These are phyloP conservation scores for Kwoniella shandongensis DNA, from an alignment of 768 basidiomycete species.

Conservation along the genomic window DNA sequence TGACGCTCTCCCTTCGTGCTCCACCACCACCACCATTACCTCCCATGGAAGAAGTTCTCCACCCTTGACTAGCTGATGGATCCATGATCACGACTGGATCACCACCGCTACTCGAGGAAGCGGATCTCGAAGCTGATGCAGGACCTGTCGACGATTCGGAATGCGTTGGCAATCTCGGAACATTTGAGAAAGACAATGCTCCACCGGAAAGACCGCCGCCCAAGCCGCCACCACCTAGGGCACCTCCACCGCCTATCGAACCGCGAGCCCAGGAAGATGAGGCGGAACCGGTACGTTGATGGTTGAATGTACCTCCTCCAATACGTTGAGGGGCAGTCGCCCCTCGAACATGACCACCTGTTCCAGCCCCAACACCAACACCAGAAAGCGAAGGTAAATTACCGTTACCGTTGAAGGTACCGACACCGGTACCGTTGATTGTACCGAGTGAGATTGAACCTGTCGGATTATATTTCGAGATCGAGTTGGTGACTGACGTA, in stretches of 20 bases:
- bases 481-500: slow-evolving; percentile 17
- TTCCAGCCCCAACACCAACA: neutral
- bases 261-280: slow-evolving; percentile 26
- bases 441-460: slow-evolving; percentile 18
- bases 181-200: slow-evolving; percentile 29
- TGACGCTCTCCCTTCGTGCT: slow-evolving; percentile 38
- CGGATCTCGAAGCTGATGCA: slow-evolving; percentile 12
- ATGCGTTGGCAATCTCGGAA: slow-evolving; percentile 35
- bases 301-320: slow-evolving; percentile 12
- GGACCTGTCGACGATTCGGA: slow-evolving; percentile 29
- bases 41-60: slow-evolving; percentile 4
- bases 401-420: slow-evolving; percentile 1
- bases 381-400: slow-evolving; percentile 6
- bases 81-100: slow-evolving; percentile 35
- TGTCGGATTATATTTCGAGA: slow-evolving; percentile 4
- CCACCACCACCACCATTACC: slow-evolving; percentile 4
- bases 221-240: slow-evolving; percentile 6
- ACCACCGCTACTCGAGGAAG: slow-evolving; percentile 18
- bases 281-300: slow-evolving; percentile 25
- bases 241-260: neutral
- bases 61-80: slow-evolving; percentile 14
- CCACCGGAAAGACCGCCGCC: slow-evolving; percentile 16
- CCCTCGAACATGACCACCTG: slow-evolving; percentile 13
- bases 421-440: slow-evolving; percentile 3
- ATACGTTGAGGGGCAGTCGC: slow-evolving; percentile 20